These are phyloP conservation scores for Bipolaris bicolor DNA, from an alignment of 2,329 filamentous ascomycete genomes.

Conservation along the genomic window DNA sequence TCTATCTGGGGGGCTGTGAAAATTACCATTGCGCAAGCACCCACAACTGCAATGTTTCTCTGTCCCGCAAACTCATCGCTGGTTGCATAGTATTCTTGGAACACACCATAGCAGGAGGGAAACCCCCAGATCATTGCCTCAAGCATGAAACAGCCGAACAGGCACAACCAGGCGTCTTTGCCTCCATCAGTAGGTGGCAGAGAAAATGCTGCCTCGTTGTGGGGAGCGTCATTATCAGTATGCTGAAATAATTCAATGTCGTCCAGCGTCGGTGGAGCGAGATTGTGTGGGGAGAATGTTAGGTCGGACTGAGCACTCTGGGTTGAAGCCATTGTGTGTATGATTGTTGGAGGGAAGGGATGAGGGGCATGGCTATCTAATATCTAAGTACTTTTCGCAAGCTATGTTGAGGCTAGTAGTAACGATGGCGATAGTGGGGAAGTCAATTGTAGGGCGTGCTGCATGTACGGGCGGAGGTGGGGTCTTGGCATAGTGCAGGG, in stretches of 20 bases:
- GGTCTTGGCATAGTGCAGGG: slow-evolving; percentile 20
- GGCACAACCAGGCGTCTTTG: slow-evolving; percentile 40
- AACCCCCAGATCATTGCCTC: slow-evolving; percentile 57
- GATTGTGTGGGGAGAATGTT: slow-evolving; percentile 18
- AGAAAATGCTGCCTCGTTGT: slow-evolving; percentile 33
- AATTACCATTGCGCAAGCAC: slow-evolving; percentile 44
- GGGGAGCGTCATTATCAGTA: slow-evolving; percentile 1
- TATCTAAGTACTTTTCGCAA: background rate
- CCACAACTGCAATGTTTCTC: slow-evolving; percentile 40
- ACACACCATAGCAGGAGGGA: slow-evolving; percentile 40
- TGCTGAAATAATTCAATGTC: slow-evolving; percentile 25
- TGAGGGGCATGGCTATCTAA: background rate
- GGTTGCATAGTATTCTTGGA: slow-evolving; percentile 43
- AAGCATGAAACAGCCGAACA: slow-evolving; percentile 55
- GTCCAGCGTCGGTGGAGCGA: slow-evolving; percentile 11
- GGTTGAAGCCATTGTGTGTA: slow-evolving; percentile 24
- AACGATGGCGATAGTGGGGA: slow-evolving; percentile 1
- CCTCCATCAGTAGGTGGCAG: slow-evolving; percentile 39
- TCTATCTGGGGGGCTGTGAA: too few relatives aligned
- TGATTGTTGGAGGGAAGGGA: background rate
- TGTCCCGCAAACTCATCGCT: slow-evolving; percentile 41
- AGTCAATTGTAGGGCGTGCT: slow-evolving; percentile 30
- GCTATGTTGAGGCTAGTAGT: background rate
- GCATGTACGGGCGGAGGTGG: slow-evolving; percentile 10
- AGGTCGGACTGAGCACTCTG: slow-evolving; percentile 23